phyloP scores from a whole-genome alignment of 2,329 filamentous ascomycete genomes.

The Stenocarpella maydis region DNA sequence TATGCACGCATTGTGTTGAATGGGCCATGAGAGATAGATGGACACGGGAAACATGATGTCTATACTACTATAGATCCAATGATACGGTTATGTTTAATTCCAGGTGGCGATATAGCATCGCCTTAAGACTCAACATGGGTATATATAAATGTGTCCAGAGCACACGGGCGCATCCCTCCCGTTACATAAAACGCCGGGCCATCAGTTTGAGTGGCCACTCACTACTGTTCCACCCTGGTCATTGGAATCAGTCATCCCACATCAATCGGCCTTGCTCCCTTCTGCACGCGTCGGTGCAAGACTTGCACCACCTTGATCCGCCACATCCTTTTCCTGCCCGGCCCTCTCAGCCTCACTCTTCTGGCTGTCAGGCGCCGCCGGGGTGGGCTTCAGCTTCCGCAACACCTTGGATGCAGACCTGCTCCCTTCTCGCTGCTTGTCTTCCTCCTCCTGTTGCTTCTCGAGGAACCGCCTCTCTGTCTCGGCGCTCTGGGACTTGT shows the following conservation, averaged over 20 bases:
- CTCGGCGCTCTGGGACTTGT: slow-evolving; percentile 67
- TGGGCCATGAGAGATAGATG: background rate
- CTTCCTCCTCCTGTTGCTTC: slow-evolving; percentile 46
- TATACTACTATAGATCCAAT: slow-evolving; percentile 4
- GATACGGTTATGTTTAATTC: slow-evolving; percentile 4
- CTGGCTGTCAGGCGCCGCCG: slow-evolving; percentile 41
- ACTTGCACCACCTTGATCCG: background rate
- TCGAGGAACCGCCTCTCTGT: slow-evolving; percentile 56
- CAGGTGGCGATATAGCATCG: background rate
- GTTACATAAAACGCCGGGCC: background rate
- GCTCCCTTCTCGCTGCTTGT: slow-evolving; percentile 50
- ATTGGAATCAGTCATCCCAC: background rate
- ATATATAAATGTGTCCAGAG: background rate
- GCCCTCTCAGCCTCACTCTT: slow-evolving; percentile 33
- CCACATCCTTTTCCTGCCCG: background rate
- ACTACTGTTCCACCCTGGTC: background rate
- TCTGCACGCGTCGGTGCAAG: background rate
- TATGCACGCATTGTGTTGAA: background rate
- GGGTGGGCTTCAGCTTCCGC: slow-evolving; percentile 50
- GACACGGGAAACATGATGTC: background rate
- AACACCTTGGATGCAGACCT: slow-evolving; percentile 45
- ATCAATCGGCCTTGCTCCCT: background rate
- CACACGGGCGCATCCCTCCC: background rate
- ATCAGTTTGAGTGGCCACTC: background rate
- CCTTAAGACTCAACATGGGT: slow-evolving; percentile 15